Evolutionary conservation across 1,284 basidiomycete genomes (phyloP).

Genomic region (Boletus sp.): DNA sequence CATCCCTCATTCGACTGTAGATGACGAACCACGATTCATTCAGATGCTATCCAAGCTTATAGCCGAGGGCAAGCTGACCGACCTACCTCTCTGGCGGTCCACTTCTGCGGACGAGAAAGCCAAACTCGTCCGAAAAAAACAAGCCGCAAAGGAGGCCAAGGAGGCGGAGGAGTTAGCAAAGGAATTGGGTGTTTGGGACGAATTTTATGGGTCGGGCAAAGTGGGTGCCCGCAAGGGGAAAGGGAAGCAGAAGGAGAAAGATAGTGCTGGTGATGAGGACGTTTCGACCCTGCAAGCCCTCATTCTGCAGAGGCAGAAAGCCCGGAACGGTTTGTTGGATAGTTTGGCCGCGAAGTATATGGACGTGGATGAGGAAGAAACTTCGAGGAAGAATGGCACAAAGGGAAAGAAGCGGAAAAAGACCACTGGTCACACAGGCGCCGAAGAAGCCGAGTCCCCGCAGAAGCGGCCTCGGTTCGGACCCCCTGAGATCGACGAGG

Average conservation of each 20-base stretch:
- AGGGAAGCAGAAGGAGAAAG: constrained; percentile 52
- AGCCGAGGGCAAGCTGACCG: constrained; percentile 52
- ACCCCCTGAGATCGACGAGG: constrained; percentile 59
- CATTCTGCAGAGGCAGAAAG: constrained; percentile 75
- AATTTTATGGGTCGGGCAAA: constrained; percentile 86
- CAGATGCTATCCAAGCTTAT: constrained; percentile 68
- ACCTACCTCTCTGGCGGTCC: constrained; percentile 63
- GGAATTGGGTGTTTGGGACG: constrained; percentile 91
- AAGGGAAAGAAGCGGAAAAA: constrained; percentile 58
- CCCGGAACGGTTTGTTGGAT: constrained; percentile 70
- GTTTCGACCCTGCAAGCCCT: constrained; percentile 75
- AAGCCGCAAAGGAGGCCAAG: constrained; percentile 71
- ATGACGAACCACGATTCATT: constrained; percentile 83
- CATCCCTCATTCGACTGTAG: constrained; percentile 78
- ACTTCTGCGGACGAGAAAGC: constrained; percentile 76
- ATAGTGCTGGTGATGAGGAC: constrained; percentile 50
- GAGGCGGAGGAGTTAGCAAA: constrained; percentile 86
- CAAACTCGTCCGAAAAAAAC: constrained; percentile 67
- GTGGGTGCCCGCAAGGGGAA: constrained; percentile 58
- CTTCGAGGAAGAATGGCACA: constrained; percentile 35
- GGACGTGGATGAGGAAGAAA: constrained; percentile 36
- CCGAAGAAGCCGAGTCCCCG: constrained; percentile 42
- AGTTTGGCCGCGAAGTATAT: constrained; percentile 80
- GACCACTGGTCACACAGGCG: constrained; percentile 23
- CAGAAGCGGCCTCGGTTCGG: constrained; percentile 45